A percentile compares a stretch with the other conserved stretches of the same genome.
Evolutionary conservation across 805 yeast species (phyloP).

Genomic region (Komagataella ulmi): DNA sequence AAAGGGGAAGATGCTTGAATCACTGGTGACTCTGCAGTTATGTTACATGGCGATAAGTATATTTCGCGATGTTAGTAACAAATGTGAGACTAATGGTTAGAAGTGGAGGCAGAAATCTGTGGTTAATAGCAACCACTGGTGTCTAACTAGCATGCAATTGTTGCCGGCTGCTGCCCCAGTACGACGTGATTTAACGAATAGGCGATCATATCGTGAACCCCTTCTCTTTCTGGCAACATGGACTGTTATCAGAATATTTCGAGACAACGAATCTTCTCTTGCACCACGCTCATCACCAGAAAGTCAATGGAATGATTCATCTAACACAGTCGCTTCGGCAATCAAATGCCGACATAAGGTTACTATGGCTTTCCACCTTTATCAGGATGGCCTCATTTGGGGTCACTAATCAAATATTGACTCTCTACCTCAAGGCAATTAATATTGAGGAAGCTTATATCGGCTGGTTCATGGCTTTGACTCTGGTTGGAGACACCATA

Average conservation of each 20-base stretch:
- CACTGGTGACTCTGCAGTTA: not conserved
- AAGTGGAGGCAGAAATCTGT: not conserved
- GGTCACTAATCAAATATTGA: conserved; percentile 64
- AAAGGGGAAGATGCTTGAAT: not conserved
- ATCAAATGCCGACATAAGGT: conserved; percentile 37
- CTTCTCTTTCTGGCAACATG: no score
- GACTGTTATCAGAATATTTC: not conserved
- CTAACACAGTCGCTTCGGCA: conserved; percentile 20
- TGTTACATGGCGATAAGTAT: not conserved
- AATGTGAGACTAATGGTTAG: no score
- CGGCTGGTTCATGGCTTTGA: conserved; percentile 73
- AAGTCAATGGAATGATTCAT: conserved; percentile 15
- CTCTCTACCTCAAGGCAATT: conserved; percentile 46
- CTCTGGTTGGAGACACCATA: conserved; percentile 66
- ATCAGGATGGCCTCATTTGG: conserved; percentile 67
- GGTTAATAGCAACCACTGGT: not conserved
- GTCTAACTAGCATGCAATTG: not conserved
- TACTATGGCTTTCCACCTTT: conserved; percentile 59
- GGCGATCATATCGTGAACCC: not conserved
- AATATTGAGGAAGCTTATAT: conserved; percentile 42
- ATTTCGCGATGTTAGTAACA: not conserved
- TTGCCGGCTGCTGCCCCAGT: not conserved
- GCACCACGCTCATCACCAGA: not conserved
- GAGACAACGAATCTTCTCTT: not conserved
- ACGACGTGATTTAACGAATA: not conserved